Conservation (phyloP, 306 rosid species). For the Casuarina equisetifolia region DNA sequence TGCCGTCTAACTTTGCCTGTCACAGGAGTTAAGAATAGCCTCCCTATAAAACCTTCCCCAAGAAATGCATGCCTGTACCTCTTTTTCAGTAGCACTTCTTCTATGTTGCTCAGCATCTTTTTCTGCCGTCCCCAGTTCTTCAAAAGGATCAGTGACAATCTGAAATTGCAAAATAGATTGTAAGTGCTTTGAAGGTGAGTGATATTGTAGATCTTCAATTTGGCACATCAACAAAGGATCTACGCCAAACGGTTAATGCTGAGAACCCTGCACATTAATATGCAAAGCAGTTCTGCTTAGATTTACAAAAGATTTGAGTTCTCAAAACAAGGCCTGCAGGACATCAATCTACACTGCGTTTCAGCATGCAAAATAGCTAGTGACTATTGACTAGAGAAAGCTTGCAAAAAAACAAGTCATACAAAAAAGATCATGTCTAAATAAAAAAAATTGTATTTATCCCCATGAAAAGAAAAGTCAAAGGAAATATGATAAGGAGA, state of each 20-base stretch:
- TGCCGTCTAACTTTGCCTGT: neutral
- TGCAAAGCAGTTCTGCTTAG: neutral
- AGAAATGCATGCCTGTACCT: slow-evolving; percentile 47
- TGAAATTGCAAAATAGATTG: slow-evolving; percentile 27
- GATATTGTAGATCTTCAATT: slow-evolving; percentile 16
- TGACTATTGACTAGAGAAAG: neutral
- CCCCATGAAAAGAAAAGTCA: neutral
- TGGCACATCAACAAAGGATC: slow-evolving; percentile 16
- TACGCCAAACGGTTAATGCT: neutral
- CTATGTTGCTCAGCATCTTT: slow-evolving; percentile 68
- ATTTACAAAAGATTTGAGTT: neutral
- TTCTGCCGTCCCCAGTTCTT: slow-evolving; percentile 80
- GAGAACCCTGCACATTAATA: neutral
- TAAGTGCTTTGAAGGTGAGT: slow-evolving; percentile 23
- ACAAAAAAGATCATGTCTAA: neutral
- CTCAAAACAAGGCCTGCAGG: slow-evolving; percentile 1
- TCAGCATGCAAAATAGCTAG: neutral
- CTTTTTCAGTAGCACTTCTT: slow-evolving; percentile 79
- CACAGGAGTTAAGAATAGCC: neutral
- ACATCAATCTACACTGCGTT: neutral
- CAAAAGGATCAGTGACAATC: slow-evolving; percentile 89
- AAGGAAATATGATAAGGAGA: neutral
- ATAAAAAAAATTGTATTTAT: neutral
- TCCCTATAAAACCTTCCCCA: neutral
- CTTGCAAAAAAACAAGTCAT: neutral